Conservation (phyloP, 2,329 filamentous ascomycete genomes). For the Celoporthe dispersa region DNA sequence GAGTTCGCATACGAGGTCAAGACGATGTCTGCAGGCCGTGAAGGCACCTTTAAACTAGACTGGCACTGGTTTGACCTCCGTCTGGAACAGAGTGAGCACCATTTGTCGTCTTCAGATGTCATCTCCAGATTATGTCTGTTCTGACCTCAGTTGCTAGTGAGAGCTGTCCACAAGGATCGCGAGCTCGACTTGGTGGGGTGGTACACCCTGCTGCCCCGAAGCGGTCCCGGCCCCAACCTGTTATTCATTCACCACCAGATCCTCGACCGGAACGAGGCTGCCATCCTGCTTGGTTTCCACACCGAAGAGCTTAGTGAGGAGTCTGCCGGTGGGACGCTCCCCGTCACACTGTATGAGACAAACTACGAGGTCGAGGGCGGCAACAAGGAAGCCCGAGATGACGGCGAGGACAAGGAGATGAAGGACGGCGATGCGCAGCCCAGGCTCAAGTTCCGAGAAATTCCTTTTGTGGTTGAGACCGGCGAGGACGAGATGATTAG, state of each 20-base stretch:
- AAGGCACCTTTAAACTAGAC: conserved; percentile 67
- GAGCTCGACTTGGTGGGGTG: conserved; percentile 87
- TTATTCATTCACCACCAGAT: conserved; percentile 80
- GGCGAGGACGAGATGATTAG: conserved; percentile 98
- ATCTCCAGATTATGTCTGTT: not conserved
- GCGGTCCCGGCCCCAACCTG: conserved; percentile 71
- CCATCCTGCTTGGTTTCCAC: conserved; percentile 88
- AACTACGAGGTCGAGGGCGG: conserved; percentile 72
- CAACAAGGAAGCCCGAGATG: conserved; percentile 43
- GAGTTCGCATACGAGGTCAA: conserved; percentile 92
- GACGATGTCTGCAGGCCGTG: conserved; percentile 43
- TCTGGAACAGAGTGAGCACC: conserved; percentile 78
- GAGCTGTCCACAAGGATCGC: conserved; percentile 83
- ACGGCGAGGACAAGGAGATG: conserved; percentile 72
- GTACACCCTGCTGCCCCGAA: conserved; percentile 78
- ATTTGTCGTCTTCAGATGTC: conserved; percentile 23
- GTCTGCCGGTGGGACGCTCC: conserved; percentile 77
- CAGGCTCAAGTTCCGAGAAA: conserved; percentile 76
- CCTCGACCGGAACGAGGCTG: conserved; percentile 79
- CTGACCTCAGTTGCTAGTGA: conserved; percentile 60
- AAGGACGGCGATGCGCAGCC: conserved; percentile 64
- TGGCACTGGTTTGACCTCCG: conserved; percentile 75
- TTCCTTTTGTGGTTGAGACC: conserved; percentile 88
- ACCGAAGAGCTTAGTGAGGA: conserved; percentile 58
- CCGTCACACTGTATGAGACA: conserved; percentile 89